These are phyloP conservation scores for Danielozyma ontarioensis DNA, from an alignment of 805 yeast species.

Conservation along the genomic window DNA sequence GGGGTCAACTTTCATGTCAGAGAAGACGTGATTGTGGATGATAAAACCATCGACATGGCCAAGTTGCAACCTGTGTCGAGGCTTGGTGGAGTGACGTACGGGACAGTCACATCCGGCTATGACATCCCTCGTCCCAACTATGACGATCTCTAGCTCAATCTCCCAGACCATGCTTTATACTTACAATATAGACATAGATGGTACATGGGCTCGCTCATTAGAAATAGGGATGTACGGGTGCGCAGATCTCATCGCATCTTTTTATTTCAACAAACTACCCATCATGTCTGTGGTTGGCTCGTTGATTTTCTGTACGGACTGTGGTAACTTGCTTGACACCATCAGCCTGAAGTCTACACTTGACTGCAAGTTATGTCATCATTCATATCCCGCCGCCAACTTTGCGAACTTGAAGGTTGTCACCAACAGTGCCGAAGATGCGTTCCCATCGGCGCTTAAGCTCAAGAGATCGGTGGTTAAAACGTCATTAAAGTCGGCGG, in stretches of 20 bases:
- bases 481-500: constrained; percentile 70
- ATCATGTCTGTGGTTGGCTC: constrained; percentile 93
- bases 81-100: constrained; percentile 44
- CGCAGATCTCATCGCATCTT: not conserved
- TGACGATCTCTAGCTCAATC: constrained; percentile 4
- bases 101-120: constrained; percentile 39
- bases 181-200: too few species aligned
- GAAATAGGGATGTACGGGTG: too few species aligned
- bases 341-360: constrained; percentile 45
- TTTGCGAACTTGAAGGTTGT: constrained; percentile 80
- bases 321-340: constrained; percentile 86
- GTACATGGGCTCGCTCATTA: too few species aligned
- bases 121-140: constrained; percentile 44
- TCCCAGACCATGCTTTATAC: too few species aligned
- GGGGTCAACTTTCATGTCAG: constrained; percentile 55
- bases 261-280: not conserved
- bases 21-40: constrained; percentile 47
- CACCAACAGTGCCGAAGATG: constrained; percentile 85
- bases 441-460: constrained; percentile 83
- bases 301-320: constrained; percentile 84
- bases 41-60: constrained; percentile 36
- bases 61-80: constrained; percentile 53
- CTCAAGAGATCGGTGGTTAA: constrained; percentile 87
- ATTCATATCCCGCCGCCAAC: constrained; percentile 39
- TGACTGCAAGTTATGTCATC: constrained; percentile 51